Evolutionary conservation across 345 rosid genomes (phyloP).

Genomic region (Arabis alpina): DNA sequence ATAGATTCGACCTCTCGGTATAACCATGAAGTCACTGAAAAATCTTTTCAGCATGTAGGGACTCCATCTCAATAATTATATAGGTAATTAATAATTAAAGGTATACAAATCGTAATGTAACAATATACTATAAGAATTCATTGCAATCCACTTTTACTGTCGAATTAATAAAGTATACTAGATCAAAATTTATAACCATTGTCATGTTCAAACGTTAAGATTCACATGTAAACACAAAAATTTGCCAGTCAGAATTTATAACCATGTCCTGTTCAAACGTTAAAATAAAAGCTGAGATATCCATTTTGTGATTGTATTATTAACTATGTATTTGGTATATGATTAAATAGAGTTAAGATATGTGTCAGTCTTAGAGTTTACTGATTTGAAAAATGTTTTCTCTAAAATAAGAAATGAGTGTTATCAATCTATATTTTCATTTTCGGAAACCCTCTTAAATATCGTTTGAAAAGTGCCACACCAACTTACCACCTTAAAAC

Average conservation of each 20-base stretch:
- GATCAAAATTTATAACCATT: not conserved
- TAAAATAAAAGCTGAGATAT: too few species aligned
- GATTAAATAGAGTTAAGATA: not conserved
- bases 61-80: slow-evolving; percentile 14
- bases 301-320: slow-evolving; percentile 1
- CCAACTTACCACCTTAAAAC: slow-evolving; percentile 23
- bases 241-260: too few species aligned
- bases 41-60: slow-evolving; percentile 11
- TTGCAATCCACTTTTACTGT: not conserved
- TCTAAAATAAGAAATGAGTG: slow-evolving; percentile 21
- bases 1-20: slow-evolving; percentile 26
- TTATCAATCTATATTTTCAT: slow-evolving; percentile 9
- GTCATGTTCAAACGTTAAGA: too few species aligned
- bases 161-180: not conserved
- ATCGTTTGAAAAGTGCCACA: slow-evolving; percentile 25
- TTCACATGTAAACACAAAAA: not conserved
- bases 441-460: slow-evolving; percentile 30
- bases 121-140: not conserved
- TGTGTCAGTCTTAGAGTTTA: not conserved
- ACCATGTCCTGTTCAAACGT: too few species aligned
- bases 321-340: too few species aligned
- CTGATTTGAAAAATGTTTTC: slow-evolving; percentile 6
- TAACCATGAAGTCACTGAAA: slow-evolving; percentile 10
- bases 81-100: not conserved
- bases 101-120: slow-evolving; percentile 2